phyloP scores from a whole-genome alignment of 371 early-diverging fungal species.

The Syncephalis fuscata region DNA sequence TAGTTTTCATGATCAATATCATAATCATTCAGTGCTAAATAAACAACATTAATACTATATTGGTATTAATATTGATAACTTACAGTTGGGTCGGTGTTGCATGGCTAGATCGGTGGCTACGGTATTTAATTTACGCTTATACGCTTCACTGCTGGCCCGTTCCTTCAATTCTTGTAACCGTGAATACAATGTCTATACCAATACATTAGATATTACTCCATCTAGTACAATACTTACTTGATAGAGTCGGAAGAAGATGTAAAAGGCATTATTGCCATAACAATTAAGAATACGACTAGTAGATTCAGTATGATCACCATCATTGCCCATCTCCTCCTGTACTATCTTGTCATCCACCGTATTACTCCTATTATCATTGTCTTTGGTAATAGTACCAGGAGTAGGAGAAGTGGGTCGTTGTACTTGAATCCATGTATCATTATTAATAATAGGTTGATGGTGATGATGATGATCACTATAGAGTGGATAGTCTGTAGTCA shows the following conservation, averaged over 20 bases:
- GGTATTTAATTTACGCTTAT: conserved; percentile 6
- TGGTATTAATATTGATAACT: too few species aligned
- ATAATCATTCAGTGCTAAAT: conserved; percentile 14
- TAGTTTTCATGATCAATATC: conserved; percentile 30
- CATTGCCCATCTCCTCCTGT: neutral
- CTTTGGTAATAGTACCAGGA: conserved; percentile 8
- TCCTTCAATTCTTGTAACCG: neutral
- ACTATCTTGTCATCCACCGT: conserved; percentile 6
- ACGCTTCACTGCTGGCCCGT: neutral
- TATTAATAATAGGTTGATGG: too few species aligned
- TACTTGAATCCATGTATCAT: too few species aligned
- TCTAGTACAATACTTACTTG: conserved; percentile 74
- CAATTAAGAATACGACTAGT: conserved; percentile 26
- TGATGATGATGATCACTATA: too few species aligned
- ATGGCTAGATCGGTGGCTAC: conserved; percentile 68
- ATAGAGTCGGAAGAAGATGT: conserved; percentile 76
- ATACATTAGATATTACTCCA: conserved; percentile 26
- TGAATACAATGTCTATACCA: neutral
- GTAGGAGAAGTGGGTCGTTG: neutral
- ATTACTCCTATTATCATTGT: conserved; percentile 14
- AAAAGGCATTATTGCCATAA: conserved; percentile 14
- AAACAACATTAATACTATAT: neutral
- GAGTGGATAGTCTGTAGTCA: too few species aligned
- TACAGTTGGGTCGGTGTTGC: conserved; percentile 30
- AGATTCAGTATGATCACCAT: conserved; percentile 1